phyloP scores from a whole-genome alignment of 164 flowering plant genomes.

The Tinospora cordifolia region DNA sequence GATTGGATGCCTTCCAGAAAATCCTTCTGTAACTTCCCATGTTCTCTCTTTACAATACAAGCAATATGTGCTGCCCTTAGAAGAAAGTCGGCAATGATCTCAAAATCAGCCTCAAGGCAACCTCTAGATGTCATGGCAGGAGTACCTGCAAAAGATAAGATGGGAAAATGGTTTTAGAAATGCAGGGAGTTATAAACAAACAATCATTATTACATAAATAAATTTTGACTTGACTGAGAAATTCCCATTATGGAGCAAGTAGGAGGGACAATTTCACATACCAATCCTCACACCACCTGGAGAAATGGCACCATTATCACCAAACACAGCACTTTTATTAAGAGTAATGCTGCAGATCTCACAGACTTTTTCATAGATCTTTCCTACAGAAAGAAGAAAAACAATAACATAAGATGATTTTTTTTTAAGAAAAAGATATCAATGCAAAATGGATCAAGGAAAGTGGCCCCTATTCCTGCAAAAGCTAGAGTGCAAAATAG shows the following conservation, averaged over 20 bases:
- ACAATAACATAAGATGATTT: not conserved
- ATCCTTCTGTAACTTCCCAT: constrained; percentile 53
- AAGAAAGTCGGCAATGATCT: constrained; percentile 78
- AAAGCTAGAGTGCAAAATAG: too few relatives aligned
- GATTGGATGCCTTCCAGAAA: constrained; percentile 54
- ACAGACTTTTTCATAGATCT: constrained; percentile 71
- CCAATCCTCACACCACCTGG: constrained; percentile 92
- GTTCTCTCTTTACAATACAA: constrained; percentile 50
- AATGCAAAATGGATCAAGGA: too few relatives aligned
- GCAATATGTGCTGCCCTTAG: constrained; percentile 65
- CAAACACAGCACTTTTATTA: constrained; percentile 71
- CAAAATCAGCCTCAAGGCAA: constrained; percentile 79
- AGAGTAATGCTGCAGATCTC: constrained; percentile 75
- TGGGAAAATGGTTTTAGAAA: not conserved
- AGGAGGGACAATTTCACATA: constrained; percentile 20
- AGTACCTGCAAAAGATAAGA: constrained; percentile 42
- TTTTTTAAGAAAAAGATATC: too few relatives aligned
- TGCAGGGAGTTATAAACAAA: not conserved
- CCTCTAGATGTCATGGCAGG: constrained; percentile 96
- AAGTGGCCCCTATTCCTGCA: too few relatives aligned
- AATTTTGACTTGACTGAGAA: not conserved
- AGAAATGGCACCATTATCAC: constrained; percentile 65
- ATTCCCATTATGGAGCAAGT: not conserved
- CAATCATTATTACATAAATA: not conserved
- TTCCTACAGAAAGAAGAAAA: constrained; percentile 37